Evolutionary conservation across 2,329 filamentous ascomycete genomes (phyloP).

Genomic region (Ascocoryne sarcoides): DNA sequence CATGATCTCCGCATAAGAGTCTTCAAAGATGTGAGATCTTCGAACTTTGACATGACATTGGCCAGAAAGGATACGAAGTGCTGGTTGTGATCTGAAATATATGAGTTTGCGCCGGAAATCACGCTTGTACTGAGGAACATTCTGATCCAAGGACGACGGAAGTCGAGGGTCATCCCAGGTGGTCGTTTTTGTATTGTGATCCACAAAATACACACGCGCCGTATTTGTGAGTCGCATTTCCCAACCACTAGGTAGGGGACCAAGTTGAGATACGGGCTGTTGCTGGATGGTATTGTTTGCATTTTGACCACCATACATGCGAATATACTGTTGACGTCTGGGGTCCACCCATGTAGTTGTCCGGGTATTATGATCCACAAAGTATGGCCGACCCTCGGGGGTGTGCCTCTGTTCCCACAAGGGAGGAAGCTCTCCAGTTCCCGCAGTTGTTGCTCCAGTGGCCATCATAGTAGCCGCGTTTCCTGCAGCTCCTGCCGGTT

Average conservation of each 20-base stretch:
- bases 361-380: constrained; percentile 96
- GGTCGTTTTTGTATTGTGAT: constrained; percentile 99
- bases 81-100: constrained; percentile 97
- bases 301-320: constrained; percentile 90
- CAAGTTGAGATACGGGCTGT: constrained; percentile 93
- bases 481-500: constrained; percentile 29
- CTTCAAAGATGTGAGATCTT: constrained; percentile 94
- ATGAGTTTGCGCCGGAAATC: constrained; percentile 97
- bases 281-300: constrained; percentile 87
- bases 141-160: constrained; percentile 93
- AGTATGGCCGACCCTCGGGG: constrained; percentile 89
- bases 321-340: constrained; percentile 91
- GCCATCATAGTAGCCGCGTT: constrained; percentile 80
- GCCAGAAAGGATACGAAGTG: constrained; percentile 86
- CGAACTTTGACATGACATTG: constrained; percentile 98
- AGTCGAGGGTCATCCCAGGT: constrained; percentile 97
- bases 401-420: constrained; percentile 97
- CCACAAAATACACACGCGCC: constrained; percentile 95
- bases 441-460: constrained; percentile 87
- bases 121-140: constrained; percentile 98
- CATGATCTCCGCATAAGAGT: constrained; percentile 98
- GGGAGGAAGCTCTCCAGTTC: constrained; percentile 86
- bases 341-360: constrained; percentile 99
- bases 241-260: constrained; percentile 92
- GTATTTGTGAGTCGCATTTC: constrained; percentile 99